Evolutionary conservation across 768 basidiomycete species (phyloP).

Genomic region (Tulasnella calospora): DNA sequence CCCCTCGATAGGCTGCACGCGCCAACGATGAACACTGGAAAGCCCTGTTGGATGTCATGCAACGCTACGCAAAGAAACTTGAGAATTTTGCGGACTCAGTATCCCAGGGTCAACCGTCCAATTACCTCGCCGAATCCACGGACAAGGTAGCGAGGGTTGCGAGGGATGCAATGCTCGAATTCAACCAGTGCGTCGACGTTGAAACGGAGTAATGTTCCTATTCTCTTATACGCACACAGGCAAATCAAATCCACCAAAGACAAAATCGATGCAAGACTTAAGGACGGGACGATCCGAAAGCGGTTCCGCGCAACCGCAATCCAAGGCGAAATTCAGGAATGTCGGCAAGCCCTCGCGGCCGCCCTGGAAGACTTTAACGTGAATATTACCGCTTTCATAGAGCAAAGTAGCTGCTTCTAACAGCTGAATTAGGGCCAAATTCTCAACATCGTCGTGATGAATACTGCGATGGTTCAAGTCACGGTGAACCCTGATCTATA

Average conservation of each 20-base stretch:
- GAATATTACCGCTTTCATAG: not conserved
- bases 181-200: not conserved
- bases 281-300: not conserved
- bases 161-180: not conserved
- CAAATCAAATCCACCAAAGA: not conserved
- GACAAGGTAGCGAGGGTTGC: not conserved
- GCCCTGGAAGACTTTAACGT: not conserved
- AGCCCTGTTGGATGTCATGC: not conserved
- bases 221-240: not conserved
- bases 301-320: not conserved
- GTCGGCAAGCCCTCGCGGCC: not conserved
- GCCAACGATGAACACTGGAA: not conserved
- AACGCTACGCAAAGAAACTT: not conserved
- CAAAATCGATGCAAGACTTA: not conserved
- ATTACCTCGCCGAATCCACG: not conserved
- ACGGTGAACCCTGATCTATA: not conserved
- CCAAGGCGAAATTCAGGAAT: not conserved
- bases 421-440: not conserved
- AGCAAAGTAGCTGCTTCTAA: not conserved
- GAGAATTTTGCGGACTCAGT: not conserved
- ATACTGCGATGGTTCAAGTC: not conserved
- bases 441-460: not conserved
- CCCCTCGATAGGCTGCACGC: not conserved
- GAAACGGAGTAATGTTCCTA: not conserved
- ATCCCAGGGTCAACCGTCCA: not conserved